Evolutionary conservation across 2,329 filamentous ascomycete genomes (phyloP), one percentile per base, ranked within the genome.

Genomic region (Hypoxylon sp.): DNA sequence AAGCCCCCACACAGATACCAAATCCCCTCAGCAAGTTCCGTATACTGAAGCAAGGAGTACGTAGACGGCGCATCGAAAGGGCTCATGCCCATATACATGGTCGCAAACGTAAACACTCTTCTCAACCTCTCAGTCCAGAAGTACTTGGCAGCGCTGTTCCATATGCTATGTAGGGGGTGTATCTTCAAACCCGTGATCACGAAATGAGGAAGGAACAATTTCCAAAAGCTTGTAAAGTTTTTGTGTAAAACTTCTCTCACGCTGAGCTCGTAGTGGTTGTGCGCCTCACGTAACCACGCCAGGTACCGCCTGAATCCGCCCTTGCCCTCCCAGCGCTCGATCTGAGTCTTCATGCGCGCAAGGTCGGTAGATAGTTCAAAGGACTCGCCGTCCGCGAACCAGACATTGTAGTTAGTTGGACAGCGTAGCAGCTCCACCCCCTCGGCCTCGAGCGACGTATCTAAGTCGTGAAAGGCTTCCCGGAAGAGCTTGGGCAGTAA

Each of bases 31-130:
- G 90, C 89, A 33, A 93, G 80, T 80, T 94, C 91, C 0, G 91
- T 91, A 77, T 93, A 94, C 78, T 93, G 91, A 56, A 94, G 81
- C 65, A 94, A 78, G 53, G 86, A 90, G 79, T 94, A 94, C 1
- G 91, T 93, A 3, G 89, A 91, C 0, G 91, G 92, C 0, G 92
- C 91, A 75, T 92, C 90, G 75, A 91, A 94, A 0, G 92, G 92
- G 60, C 85, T 90, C 91, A 94, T 94, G 0, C 92, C 92, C 89
- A 94, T 91, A 75, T 94, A 94, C 91, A 94, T 94, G 73, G 90
- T 93, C 22, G 88, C 91, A 78, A 94, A 94, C 0, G 91, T 93
- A 71, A 94, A 94, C 0, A 91, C 91, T 26, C 91, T 81, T 67
- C 91, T 83, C 73, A 94, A 75, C 63, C 91, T 82, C 75, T 93